These are phyloP conservation scores for Tylopilus subfusipes DNA, from an alignment of 768 basidiomycete species.

Conservation along the genomic window DNA sequence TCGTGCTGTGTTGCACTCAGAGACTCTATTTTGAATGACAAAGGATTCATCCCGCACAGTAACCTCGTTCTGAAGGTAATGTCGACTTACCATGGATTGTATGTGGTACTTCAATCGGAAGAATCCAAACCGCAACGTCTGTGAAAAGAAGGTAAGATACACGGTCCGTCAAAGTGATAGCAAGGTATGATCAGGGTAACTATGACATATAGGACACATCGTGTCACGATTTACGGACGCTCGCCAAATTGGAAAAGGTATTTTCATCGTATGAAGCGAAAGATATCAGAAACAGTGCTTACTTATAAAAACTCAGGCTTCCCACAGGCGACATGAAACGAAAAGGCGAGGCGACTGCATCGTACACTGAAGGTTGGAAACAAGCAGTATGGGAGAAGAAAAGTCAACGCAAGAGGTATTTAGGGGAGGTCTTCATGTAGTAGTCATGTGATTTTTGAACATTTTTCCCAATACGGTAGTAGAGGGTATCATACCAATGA, in stretches of 20 bases:
- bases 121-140: neutral
- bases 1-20: conserved; percentile 65
- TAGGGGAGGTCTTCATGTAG: conserved; percentile 2
- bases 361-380: neutral
- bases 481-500: too few species aligned
- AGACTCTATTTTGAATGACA: conserved; percentile 90
- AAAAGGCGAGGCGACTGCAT: neutral
- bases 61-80: conserved; percentile 5
- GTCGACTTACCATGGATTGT: conserved; percentile 10
- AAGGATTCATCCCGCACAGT: conserved; percentile 49
- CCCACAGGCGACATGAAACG: neutral
- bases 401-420: neutral
- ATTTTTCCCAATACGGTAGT: too few species aligned
- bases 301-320: neutral
- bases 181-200: conserved; percentile 78
- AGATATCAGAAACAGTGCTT: neutral
- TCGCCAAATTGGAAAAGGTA: conserved; percentile 40
- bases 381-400: neutral
- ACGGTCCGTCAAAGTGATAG: neutral
- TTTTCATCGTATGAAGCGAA: conserved; percentile 48
- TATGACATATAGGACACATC: conserved; percentile 75
- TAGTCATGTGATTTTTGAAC: too few species aligned
- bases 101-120: neutral
- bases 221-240: conserved; percentile 46
- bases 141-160: conserved; percentile 6